A percentile compares a stretch with the other conserved stretches of the same genome.
phyloP scores from a whole-genome alignment of 352 stramenopile genomes.

The Pythium volutum region DNA sequence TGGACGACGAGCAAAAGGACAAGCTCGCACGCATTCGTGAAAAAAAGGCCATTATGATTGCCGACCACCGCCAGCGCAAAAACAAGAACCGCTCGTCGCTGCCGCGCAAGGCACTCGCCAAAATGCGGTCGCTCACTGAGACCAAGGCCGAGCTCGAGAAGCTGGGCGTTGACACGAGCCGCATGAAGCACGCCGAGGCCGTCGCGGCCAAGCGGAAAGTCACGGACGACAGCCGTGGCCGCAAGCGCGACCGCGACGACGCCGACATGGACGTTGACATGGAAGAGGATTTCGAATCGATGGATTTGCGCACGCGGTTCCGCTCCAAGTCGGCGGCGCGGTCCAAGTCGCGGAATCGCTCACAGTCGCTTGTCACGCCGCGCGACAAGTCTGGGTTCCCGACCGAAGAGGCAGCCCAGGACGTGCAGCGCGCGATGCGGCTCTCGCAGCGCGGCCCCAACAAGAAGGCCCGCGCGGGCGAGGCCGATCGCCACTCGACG shows the following conservation, averaged over 20 bases:
- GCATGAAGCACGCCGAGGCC: constrained; percentile 88
- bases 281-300: constrained; percentile 54
- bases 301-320: constrained; percentile 41
- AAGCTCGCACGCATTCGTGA: constrained; percentile 79
- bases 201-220: constrained; percentile 68
- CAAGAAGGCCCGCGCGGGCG: constrained; percentile 78
- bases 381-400: constrained; percentile 72
- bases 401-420: constrained; percentile 38
- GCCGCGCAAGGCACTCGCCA: constrained; percentile 84
- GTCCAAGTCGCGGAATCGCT: constrained; percentile 83
- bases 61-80: constrained; percentile 90
- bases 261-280: constrained; percentile 85
- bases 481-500: constrained; percentile 73
- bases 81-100: constrained; percentile 94
- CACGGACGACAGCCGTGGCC: constrained; percentile 71
- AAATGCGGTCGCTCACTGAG: constrained; percentile 62
- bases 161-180: constrained; percentile 88
- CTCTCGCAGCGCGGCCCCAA: constrained; percentile 74
- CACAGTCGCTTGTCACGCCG: constrained; percentile 69
- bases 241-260: constrained; percentile 83
- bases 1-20: constrained; percentile 96
- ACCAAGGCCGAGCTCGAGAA: constrained; percentile 91
- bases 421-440: constrained; percentile 44
- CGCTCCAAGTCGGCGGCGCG: constrained; percentile 68
- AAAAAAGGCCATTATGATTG: constrained; percentile 84